These are phyloP conservation scores for Cladophialophora exuberans DNA, from an alignment of 2,329 filamentous ascomycete genomes.

Conservation along the genomic window DNA sequence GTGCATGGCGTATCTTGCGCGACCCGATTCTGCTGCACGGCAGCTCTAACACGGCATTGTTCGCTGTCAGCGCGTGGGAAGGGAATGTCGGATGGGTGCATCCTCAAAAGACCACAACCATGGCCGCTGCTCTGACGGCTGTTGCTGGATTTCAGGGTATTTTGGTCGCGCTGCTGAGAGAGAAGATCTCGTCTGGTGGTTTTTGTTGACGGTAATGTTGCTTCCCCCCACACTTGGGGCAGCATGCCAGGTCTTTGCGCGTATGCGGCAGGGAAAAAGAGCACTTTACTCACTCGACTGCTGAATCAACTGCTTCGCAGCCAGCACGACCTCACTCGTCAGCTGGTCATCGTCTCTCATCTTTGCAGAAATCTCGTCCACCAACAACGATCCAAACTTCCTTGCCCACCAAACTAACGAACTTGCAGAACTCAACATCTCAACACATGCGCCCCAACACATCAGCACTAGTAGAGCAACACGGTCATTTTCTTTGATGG, in stretches of 20 bases:
- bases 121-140: background rate
- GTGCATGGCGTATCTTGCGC: conserved; percentile 16
- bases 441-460: conserved; percentile 29
- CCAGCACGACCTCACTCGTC: conserved; percentile 6
- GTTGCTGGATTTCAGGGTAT: background rate
- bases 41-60: conserved; percentile 24
- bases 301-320: too few relatives aligned
- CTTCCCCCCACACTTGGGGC: too few relatives aligned
- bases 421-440: conserved; percentile 18
- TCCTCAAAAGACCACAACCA: conserved; percentile 13
- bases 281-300: background rate
- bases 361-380: conserved; percentile 22
- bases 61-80: conserved; percentile 28
- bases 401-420: conserved; percentile 31
- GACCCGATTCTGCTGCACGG: conserved; percentile 30
- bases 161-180: background rate
- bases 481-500: conserved; percentile 20
- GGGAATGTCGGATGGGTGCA: conserved; percentile 34
- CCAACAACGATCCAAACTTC: conserved; percentile 23
- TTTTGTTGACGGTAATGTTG: too few relatives aligned
- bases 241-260: too few relatives aligned
- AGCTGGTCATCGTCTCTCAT: background rate
- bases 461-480: conserved; percentile 29
- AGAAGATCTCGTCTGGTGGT: background rate
- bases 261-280: background rate